Evolutionary conservation across 768 basidiomycete species (phyloP).

Genomic region (Lactarius trivialis): DNA sequence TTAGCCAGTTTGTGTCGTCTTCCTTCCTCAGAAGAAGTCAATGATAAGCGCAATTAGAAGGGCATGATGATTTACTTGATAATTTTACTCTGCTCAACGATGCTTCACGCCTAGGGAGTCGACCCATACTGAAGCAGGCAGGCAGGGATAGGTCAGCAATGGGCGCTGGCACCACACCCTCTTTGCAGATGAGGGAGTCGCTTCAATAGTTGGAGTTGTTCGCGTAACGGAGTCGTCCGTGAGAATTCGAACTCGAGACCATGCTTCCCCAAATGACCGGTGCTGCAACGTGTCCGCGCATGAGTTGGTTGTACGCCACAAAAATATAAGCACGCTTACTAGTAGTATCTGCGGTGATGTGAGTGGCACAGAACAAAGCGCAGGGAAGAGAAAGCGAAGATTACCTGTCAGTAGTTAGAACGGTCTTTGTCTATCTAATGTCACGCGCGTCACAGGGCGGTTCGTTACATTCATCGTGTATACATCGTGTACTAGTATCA

Average conservation of each 20-base stretch:
- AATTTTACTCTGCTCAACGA: constrained; percentile 90
- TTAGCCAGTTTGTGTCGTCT: constrained; percentile 98
- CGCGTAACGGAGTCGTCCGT: constrained; percentile 93
- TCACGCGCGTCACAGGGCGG: too few species aligned
- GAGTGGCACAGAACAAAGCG: not conserved
- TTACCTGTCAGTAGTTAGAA: constrained; percentile 24
- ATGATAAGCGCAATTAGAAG: not conserved
- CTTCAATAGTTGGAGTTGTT: constrained; percentile 99
- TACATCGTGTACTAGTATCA: too few species aligned
- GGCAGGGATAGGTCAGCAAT: too few species aligned
- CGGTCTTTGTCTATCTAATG: constrained; percentile 24
- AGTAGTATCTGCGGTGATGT: constrained; percentile 41
- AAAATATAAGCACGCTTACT: constrained; percentile 32
- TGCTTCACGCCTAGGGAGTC: constrained; percentile 84
- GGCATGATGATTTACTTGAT: constrained; percentile 51
- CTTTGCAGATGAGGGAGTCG: constrained; percentile 96
- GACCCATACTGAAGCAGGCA: constrained; percentile 92
- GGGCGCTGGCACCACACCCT: too few species aligned
- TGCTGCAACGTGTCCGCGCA: constrained; percentile 39
- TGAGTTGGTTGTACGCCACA: too few species aligned
- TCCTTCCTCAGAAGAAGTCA: too few species aligned
- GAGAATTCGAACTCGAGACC: constrained; percentile 97
- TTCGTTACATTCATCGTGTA: too few species aligned
- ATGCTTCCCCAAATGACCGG: constrained; percentile 97
- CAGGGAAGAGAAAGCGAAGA: not conserved